phyloP scores from a whole-genome alignment of 768 basidiomycete species.

The Termitomyces sp. region DNA sequence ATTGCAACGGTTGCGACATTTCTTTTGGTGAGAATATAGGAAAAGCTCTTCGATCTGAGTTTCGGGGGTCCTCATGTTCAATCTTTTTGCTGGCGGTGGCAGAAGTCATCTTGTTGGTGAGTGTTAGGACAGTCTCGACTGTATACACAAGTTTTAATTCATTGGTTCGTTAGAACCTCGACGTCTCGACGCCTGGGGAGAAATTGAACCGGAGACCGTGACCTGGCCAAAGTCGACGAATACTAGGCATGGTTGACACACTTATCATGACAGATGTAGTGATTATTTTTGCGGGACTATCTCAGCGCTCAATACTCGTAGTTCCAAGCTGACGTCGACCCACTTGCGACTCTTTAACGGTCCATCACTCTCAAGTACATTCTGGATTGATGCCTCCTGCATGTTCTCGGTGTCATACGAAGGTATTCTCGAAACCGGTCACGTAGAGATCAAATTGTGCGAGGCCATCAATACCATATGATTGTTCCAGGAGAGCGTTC shows the following conservation, averaged over 20 bases:
- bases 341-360: background rate
- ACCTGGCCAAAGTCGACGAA: too few relatives aligned
- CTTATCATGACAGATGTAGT: background rate
- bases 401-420: background rate
- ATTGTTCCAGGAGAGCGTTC: too few relatives aligned
- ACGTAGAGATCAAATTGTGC: background rate
- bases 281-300: background rate
- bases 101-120: background rate
- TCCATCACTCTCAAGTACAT: background rate
- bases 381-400: background rate
- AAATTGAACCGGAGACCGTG: too few relatives aligned
- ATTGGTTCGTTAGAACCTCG: too few relatives aligned
- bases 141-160: too few relatives aligned
- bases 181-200: too few relatives aligned
- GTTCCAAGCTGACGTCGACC: too few relatives aligned
- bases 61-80: slow-evolving; percentile 29
- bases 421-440: background rate
- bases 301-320: background rate
- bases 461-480: background rate
- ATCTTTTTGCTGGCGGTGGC: slow-evolving; percentile 9
- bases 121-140: background rate
- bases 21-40: slow-evolving; percentile 20
- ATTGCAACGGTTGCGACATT: slow-evolving; percentile 41
- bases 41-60: slow-evolving; percentile 28
- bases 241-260: too few relatives aligned